phyloP scores from a whole-genome alignment of 768 basidiomycete genomes.

The Russula olivacea region DNA sequence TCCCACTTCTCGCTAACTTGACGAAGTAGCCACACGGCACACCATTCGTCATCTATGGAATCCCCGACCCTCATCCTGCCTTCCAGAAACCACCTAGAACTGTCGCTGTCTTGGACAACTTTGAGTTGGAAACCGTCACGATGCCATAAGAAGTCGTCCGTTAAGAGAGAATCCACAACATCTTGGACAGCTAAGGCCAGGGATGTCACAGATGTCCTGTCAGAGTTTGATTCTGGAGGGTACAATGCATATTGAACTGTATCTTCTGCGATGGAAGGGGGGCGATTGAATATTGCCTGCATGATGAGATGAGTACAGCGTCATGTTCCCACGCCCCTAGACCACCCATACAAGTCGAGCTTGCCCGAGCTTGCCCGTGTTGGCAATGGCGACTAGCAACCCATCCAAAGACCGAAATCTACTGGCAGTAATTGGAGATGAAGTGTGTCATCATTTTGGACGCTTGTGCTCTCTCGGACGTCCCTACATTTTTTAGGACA shows the following conservation, averaged over 20 bases:
- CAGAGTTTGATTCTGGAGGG: slow-evolving; percentile 47
- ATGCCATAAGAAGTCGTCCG: slow-evolving; percentile 66
- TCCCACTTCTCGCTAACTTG: slow-evolving; percentile 77
- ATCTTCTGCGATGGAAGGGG: slow-evolving; percentile 80
- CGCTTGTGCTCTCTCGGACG: not conserved
- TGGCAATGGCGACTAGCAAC: slow-evolving; percentile 42
- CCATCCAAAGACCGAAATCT: slow-evolving; percentile 79
- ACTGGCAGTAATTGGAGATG: slow-evolving; percentile 96
- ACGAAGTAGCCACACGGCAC: slow-evolving; percentile 80
- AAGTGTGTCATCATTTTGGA: slow-evolving; percentile 45
- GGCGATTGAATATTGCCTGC: slow-evolving; percentile 52
- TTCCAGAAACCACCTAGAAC: slow-evolving; percentile 55
- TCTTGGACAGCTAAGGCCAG: slow-evolving; percentile 62
- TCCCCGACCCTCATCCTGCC: slow-evolving; percentile 91
- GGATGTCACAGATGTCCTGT: slow-evolving; percentile 55
- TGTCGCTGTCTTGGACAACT: slow-evolving; percentile 45
- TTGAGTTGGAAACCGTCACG: slow-evolving; percentile 79
- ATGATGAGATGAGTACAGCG: not conserved
- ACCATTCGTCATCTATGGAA: slow-evolving; percentile 98
- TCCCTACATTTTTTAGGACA: slow-evolving; percentile 58
- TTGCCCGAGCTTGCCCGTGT: not conserved
- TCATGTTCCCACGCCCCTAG: slow-evolving; percentile 10
- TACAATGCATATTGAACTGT: slow-evolving; percentile 74
- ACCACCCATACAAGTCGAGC: not conserved
- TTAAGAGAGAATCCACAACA: slow-evolving; percentile 50